Base-by-base conservation (phyloP, 2,329 filamentous ascomycete species). In the Trichoderma koningii region DNA sequence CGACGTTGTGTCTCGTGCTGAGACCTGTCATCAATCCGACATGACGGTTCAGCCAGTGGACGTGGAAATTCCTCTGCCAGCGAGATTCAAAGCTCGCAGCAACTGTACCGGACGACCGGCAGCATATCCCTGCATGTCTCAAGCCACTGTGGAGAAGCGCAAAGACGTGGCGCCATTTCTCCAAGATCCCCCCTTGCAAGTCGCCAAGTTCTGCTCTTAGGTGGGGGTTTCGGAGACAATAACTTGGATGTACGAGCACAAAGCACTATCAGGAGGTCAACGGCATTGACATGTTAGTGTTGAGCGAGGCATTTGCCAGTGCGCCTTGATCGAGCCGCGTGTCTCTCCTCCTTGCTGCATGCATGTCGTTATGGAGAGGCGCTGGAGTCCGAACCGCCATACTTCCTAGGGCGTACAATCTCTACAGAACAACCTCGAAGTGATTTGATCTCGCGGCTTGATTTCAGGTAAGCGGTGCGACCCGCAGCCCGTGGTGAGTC, bases 71-170 rank as follows among this genome's bases (percentile, higher is more conserved):
- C n/a, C 34, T 61, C 57, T 61, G 57, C 48, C 59, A 62, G 59
- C 53, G 59, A 53, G 42, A 63, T 48, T 45, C 44, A 47, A 41
- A 50, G 61, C 42, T 59, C 23, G 62, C 59, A 62, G 41, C 59
- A 62, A 48, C 59, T 53, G 50, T 64, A 53, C 62, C 62, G 44
- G 45, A 45, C 28, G 53, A 17, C 30, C 50, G 56, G 56, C 41
- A 44, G 42, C 50, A 30, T 34, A 65, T 47, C 63, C 63, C 50
- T 61, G 63, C 30, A 38, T 50, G 56, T 53, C 56, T 61, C 56
- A 65, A 64, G 63, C 56, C 63, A 61, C 55, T 65, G 63, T 55
- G 55, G 63, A 61, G 56, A 48, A 65, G 15, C 41, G 26, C 38
- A 41, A 26, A 47, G 26, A 48, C 48, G 45, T 62, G 64, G 56